These are phyloP conservation scores for Dichotomocladium elegans DNA, from an alignment of 371 early-diverging fungal genomes.

Conservation along the genomic window DNA sequence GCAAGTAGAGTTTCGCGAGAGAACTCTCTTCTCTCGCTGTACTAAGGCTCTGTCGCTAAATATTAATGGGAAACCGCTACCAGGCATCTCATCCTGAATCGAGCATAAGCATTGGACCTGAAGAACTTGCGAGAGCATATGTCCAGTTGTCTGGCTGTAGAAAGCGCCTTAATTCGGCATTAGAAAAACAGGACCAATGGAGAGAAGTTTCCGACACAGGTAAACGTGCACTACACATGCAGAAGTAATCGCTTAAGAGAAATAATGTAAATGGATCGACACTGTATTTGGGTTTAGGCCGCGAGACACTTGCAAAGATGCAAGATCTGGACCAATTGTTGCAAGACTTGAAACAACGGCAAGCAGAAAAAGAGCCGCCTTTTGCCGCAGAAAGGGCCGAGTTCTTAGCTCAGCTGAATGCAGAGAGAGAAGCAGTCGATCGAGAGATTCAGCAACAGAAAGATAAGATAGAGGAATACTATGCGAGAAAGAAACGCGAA, in stretches of 20 bases:
- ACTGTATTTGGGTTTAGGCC: background rate
- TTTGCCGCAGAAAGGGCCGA: slow-evolving; percentile 8
- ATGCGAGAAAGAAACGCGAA: slow-evolving; percentile 24
- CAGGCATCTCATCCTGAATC: background rate
- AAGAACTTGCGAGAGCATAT: slow-evolving; percentile 6
- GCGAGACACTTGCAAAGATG: background rate
- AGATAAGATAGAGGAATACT: slow-evolving; percentile 24
- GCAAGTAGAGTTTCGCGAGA: too few species aligned
- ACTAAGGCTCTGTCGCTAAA: too few species aligned
- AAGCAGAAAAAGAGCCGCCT: slow-evolving; percentile 1
- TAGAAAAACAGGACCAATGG: too few species aligned
- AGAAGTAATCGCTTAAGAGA: too few species aligned
- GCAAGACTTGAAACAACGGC: slow-evolving; percentile 8
- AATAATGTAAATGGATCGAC: too few species aligned
- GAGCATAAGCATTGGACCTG: background rate
- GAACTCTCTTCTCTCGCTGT: too few species aligned
- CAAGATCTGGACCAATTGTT: slow-evolving; percentile 1
- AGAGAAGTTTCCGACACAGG: too few species aligned
- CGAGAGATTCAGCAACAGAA: slow-evolving; percentile 7
- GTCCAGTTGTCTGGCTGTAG: slow-evolving; percentile 10
- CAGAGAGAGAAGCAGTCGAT: slow-evolving; percentile 5
- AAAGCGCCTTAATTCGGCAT: background rate
- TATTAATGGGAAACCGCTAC: background rate
- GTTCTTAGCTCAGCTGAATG: slow-evolving; percentile 6
- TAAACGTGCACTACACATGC: too few species aligned